phyloP scores from a whole-genome alignment of 1,284 basidiomycete genomes.

The Singerocomus inundabilis region DNA sequence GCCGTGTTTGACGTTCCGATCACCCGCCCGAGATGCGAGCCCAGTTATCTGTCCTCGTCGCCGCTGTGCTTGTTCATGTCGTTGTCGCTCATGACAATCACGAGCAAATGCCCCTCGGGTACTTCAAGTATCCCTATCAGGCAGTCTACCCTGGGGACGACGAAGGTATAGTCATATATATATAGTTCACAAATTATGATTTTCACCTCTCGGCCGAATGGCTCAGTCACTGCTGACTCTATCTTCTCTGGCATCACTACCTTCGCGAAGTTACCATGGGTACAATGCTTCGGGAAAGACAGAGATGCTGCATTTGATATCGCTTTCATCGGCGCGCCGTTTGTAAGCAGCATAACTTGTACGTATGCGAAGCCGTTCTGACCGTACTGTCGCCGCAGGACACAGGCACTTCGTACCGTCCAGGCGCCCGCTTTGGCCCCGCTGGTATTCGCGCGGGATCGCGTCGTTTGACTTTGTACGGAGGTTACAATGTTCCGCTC shows the following conservation, averaged over 20 bases:
- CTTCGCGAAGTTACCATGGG: constrained; percentile 73
- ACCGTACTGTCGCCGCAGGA: constrained; percentile 45
- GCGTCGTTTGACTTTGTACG: constrained; percentile 68
- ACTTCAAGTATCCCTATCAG: constrained; percentile 62
- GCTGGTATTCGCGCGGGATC: constrained; percentile 74
- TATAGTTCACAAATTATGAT: background rate
- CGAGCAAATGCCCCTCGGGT: constrained; percentile 58
- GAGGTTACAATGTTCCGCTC: constrained; percentile 74
- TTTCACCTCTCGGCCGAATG: background rate
- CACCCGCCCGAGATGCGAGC: constrained; percentile 31
- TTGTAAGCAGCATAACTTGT: constrained; percentile 43
- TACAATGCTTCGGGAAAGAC: constrained; percentile 65
- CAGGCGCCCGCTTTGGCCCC: constrained; percentile 78
- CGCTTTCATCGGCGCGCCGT: constrained; percentile 77
- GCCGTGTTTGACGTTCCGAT: background rate
- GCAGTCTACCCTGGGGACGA: constrained; percentile 49
- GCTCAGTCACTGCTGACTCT: constrained; percentile 62
- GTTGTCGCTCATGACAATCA: constrained; percentile 38
- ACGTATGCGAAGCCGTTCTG: background rate
- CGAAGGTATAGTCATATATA: constrained; percentile 43
- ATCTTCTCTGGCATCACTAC: constrained; percentile 75
- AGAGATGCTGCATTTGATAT: constrained; percentile 62
- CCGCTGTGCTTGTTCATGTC: constrained; percentile 20
- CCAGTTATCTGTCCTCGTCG: constrained; percentile 16
- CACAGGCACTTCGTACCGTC: constrained; percentile 72